phyloP scores from a whole-genome alignment of 2,329 filamentous ascomycete species.

The Trichoderma sp. region DNA sequence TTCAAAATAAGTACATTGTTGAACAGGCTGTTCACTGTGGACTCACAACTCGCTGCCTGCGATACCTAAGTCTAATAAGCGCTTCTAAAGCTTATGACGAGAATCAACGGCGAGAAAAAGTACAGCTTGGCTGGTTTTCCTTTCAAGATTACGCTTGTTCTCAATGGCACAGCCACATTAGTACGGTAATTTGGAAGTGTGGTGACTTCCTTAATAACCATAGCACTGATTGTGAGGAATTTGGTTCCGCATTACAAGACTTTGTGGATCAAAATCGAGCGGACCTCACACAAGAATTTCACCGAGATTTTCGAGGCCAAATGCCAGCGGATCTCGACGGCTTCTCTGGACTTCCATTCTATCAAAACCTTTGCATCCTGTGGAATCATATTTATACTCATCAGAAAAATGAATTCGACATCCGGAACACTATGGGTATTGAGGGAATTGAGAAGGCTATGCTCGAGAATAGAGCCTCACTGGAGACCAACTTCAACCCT shows the following conservation, averaged over 20 bases:
- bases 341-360: background rate
- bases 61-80: background rate
- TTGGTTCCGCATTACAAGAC: background rate
- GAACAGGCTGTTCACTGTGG: background rate
- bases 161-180: background rate
- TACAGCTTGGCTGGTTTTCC: background rate
- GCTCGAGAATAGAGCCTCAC: background rate
- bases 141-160: constrained; percentile 12
- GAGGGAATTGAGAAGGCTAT: background rate
- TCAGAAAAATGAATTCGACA: background rate
- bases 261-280: background rate
- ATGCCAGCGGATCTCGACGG: background rate
- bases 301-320: background rate
- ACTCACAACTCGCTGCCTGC: background rate
- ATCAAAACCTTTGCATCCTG: background rate
- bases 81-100: background rate
- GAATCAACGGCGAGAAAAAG: background rate
- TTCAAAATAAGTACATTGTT: background rate
- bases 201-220: background rate
- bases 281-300: background rate
- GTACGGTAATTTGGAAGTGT: background rate
- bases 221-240: background rate
- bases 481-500: background rate
- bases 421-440: background rate
- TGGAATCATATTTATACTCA: constrained; percentile 11